Evolutionary conservation across 768 basidiomycete genomes (phyloP).

Genomic region (Ramaria sp.): DNA sequence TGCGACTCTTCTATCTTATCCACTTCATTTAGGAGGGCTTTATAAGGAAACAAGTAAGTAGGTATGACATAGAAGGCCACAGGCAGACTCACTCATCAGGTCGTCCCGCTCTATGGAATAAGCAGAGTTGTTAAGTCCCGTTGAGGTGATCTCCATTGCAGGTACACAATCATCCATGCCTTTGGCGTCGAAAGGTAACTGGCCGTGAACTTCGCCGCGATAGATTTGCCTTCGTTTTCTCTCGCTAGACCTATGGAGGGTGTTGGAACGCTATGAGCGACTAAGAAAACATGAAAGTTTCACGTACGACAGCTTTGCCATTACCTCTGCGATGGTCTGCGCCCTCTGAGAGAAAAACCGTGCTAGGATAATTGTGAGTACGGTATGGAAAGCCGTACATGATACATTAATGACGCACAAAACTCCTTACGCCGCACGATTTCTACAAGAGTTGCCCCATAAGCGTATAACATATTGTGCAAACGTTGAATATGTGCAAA

Average conservation of each 20-base stretch:
- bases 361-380: constrained; percentile 29
- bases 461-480: constrained; percentile 85
- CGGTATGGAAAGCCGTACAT: not conserved
- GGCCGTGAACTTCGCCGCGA: constrained; percentile 70
- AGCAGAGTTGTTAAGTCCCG: constrained; percentile 45
- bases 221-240: constrained; percentile 78
- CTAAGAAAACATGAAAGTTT: not conserved
- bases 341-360: constrained; percentile 76
- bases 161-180: constrained; percentile 79
- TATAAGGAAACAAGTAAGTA: constrained; percentile 10
- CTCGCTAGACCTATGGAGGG: constrained; percentile 49
- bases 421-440: constrained; percentile 88
- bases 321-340: constrained; percentile 69
- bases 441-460: constrained; percentile 84
- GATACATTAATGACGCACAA: constrained; percentile 31
- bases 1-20: constrained; percentile 46
- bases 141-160: constrained; percentile 67
- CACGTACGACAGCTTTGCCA: constrained; percentile 78
- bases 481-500: constrained; percentile 88
- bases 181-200: constrained; percentile 75
- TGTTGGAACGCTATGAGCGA: not conserved
- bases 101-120: constrained; percentile 61
- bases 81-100: constrained; percentile 49
- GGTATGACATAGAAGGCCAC: not conserved
- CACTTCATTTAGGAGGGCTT: constrained; percentile 51